Evolutionary conservation across 139 green algal species (phyloP).

Genomic region (Picochlorum sp.): DNA sequence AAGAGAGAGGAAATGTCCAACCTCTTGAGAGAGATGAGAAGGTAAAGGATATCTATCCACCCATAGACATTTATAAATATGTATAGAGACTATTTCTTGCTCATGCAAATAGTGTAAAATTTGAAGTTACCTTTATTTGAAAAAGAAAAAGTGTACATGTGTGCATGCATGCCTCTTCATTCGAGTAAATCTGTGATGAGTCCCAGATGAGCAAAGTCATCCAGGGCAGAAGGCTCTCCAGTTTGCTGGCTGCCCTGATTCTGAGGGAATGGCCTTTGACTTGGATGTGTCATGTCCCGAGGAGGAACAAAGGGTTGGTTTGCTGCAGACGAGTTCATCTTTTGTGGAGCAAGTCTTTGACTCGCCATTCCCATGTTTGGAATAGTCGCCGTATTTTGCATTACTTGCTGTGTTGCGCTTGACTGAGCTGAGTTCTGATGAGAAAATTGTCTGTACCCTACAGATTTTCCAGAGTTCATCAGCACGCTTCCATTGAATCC

Average conservation of each 20-base stretch:
- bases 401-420: no score
- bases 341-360: no score
- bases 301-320: no score
- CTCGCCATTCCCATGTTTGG: no score
- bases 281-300: no score
- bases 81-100: neutral
- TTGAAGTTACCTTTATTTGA: slow-evolving; percentile 8
- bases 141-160: neutral
- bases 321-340: no score
- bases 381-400: no score
- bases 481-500: no score
- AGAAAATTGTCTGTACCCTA: neutral
- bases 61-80: neutral
- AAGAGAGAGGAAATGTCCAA: slow-evolving; percentile 88
- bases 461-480: neutral
- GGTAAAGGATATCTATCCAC: slow-evolving; percentile 31
- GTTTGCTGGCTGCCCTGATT: neutral
- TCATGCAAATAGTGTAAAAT: slow-evolving; percentile 6
- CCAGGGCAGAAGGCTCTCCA: slow-evolving; percentile 51
- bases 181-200: slow-evolving; percentile 72
- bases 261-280: no score
- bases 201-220: slow-evolving; percentile 78
- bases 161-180: slow-evolving; percentile 8
- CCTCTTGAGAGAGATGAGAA: slow-evolving; percentile 74
- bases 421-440: neutral